Evolutionary conservation across 2,329 filamentous ascomycete species (phyloP).

Genomic region (Zelopaecilomyces penicillatus): DNA sequence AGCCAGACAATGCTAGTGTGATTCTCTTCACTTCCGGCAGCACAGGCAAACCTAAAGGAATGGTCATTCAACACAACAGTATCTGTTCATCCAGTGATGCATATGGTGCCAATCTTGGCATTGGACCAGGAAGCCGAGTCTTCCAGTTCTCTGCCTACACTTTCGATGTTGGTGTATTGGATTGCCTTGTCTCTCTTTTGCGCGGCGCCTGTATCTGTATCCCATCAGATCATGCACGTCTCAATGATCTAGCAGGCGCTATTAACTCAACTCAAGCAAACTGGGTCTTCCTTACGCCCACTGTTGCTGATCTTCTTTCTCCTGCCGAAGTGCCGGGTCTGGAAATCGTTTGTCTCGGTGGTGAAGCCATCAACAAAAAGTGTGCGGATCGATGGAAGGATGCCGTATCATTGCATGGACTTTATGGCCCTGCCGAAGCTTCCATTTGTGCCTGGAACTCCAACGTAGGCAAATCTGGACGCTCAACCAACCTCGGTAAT

Average conservation of each 20-base stretch:
- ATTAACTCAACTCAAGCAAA: constrained; percentile 3
- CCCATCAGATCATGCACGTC: constrained; percentile 9
- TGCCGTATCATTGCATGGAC: constrained; percentile 15
- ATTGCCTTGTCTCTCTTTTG: constrained; percentile 10
- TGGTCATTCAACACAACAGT: constrained; percentile 7
- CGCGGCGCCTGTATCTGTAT: constrained; percentile 14
- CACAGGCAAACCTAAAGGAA: constrained; percentile 4
- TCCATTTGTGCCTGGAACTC: neutral
- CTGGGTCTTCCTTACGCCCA: constrained; percentile 7
- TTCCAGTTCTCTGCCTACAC: constrained; percentile 14
- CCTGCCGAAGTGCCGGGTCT: constrained; percentile 3
- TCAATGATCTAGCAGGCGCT: constrained; percentile 9
- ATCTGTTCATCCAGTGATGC: constrained; percentile 6
- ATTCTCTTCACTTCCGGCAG: constrained; percentile 7
- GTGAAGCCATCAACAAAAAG: constrained; percentile 23
- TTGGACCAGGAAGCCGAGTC: constrained; percentile 6
- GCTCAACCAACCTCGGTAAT: neutral
- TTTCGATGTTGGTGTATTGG: constrained; percentile 13
- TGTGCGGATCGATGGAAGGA: constrained; percentile 8
- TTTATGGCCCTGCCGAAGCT: constrained; percentile 13
- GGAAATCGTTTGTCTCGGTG: constrained; percentile 5
- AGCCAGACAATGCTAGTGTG: constrained; percentile 1
- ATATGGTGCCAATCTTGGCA: constrained; percentile 2
- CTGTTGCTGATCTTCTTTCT: constrained; percentile 1
- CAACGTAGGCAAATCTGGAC: neutral